Conservation (phyloP, 225 moss, liverwort and hornwort genomes). For the Sphagnum contortum region DNA sequence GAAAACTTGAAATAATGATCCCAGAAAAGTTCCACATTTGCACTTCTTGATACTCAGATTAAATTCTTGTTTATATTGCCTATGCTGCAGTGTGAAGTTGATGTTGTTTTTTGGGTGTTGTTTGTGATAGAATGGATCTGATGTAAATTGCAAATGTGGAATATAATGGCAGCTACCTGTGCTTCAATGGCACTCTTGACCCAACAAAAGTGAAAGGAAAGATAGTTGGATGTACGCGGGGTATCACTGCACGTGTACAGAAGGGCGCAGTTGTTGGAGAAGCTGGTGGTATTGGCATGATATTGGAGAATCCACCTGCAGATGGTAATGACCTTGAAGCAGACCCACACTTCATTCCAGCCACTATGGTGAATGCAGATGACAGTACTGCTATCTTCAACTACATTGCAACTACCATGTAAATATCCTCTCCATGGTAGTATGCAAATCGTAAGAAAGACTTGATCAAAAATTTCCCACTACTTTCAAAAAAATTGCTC, state of each 20-base stretch:
- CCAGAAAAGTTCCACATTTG: too few species aligned
- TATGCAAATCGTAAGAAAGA: too few species aligned
- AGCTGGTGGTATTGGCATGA: conserved; percentile 12
- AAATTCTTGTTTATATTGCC: neutral
- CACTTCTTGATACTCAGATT: neutral
- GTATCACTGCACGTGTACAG: neutral
- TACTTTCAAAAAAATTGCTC: too few species aligned
- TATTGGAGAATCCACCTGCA: neutral
- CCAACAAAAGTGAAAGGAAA: conserved; percentile 8
- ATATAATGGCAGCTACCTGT: neutral
- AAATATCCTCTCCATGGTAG: too few species aligned
- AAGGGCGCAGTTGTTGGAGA: neutral
- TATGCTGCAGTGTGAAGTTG: neutral
- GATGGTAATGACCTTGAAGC: too few species aligned
- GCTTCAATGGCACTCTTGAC: conserved; percentile 1
- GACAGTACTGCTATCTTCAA: too few species aligned
- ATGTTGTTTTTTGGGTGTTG: neutral
- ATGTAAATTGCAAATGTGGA: neutral
- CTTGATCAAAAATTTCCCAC: too few species aligned
- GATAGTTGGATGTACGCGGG: conserved; percentile 12
- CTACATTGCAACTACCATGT: too few species aligned
- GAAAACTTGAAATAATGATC: too few species aligned
- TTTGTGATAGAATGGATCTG: neutral
- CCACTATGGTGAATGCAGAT: too few species aligned
- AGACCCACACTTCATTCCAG: too few species aligned